A percentile compares a stretch with the other conserved stretches of the same genome.
phyloP scores from a whole-genome alignment of 2,329 filamentous ascomycete genomes.

The Penicillium freii region DNA sequence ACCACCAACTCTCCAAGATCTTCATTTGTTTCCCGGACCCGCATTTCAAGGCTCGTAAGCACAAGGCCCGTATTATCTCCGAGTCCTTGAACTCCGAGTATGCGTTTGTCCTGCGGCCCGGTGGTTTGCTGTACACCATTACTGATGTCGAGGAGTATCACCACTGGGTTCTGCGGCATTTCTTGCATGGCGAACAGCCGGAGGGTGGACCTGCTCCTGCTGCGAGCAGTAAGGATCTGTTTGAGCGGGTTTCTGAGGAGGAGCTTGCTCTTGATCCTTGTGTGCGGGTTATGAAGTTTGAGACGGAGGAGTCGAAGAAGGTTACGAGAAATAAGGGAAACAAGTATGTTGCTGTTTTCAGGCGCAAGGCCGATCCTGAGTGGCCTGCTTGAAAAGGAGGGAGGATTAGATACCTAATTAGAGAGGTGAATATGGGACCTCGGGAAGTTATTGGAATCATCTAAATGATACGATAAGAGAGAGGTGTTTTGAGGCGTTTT shows the following conservation, averaged over 20 bases:
- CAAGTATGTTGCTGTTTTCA: constrained; percentile 89
- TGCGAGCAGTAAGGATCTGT: constrained; percentile 62
- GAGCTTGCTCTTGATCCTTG: constrained; percentile 57
- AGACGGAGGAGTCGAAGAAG: constrained; percentile 98
- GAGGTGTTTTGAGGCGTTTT: constrained; percentile 16
- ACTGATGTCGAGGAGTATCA: constrained; percentile 96
- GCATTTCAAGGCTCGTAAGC: constrained; percentile 95
- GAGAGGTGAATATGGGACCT: neutral
- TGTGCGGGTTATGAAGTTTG: constrained; percentile 63
- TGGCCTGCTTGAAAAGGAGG: constrained; percentile 51
- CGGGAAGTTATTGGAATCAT: neutral
- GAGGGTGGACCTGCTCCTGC: constrained; percentile 68
- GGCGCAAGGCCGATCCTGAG: constrained; percentile 72
- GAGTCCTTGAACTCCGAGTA: constrained; percentile 88
- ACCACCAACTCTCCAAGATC: constrained; percentile 78
- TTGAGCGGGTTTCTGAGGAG: constrained; percentile 66
- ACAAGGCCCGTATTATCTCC: constrained; percentile 93
- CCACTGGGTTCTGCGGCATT: constrained; percentile 86
- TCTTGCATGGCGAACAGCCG: constrained; percentile 59
- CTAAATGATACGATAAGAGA: constrained; percentile 3
- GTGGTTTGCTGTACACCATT: constrained; percentile 90
- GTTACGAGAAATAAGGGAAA: constrained; percentile 84
- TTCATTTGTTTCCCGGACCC: constrained; percentile 99
- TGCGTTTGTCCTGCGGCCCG: constrained; percentile 78
- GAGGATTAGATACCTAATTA: neutral